Conservation (phyloP, 192 early-diverging fungal genomes). For the Gamsiella multidivaricata region DNA sequence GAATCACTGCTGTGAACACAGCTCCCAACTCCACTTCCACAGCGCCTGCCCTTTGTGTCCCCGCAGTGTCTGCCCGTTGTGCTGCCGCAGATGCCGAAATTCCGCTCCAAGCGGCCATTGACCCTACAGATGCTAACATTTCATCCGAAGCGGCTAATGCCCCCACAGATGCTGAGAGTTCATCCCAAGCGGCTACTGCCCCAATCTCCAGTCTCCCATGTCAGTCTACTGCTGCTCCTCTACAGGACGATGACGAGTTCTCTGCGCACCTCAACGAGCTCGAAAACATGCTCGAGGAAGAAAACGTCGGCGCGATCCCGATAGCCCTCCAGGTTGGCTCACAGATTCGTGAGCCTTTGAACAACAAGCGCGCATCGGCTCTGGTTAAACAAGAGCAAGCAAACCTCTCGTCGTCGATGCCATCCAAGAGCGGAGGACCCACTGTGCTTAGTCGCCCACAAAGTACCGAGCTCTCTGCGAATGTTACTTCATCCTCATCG, state of each 20-base stretch:
- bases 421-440: background rate
- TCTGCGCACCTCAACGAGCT: background rate
- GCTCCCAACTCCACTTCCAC: background rate
- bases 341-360: slow-evolving; percentile 5
- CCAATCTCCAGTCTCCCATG: slow-evolving; percentile 2
- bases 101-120: too few species aligned
- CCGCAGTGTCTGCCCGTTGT: too few species aligned
- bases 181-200: too few species aligned
- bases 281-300: slow-evolving; percentile 7
- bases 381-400: background rate
- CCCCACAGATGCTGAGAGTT: too few species aligned
- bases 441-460: too few species aligned
- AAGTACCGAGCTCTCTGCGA: too few species aligned
- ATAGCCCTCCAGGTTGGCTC: slow-evolving; percentile 12
- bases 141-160: background rate
- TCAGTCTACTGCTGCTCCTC: background rate
- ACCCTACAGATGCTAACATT: too few species aligned
- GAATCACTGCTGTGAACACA: too few species aligned
- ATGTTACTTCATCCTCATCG: too few species aligned
- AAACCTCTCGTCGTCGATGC: background rate
- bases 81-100: too few species aligned
- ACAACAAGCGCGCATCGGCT: slow-evolving; percentile 17
- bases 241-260: background rate
- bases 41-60: background rate
- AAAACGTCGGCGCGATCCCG: slow-evolving; percentile 13